Evolutionary conservation across 192 early-diverging fungal species (phyloP).

Genomic region (Physocladia obscura): DNA sequence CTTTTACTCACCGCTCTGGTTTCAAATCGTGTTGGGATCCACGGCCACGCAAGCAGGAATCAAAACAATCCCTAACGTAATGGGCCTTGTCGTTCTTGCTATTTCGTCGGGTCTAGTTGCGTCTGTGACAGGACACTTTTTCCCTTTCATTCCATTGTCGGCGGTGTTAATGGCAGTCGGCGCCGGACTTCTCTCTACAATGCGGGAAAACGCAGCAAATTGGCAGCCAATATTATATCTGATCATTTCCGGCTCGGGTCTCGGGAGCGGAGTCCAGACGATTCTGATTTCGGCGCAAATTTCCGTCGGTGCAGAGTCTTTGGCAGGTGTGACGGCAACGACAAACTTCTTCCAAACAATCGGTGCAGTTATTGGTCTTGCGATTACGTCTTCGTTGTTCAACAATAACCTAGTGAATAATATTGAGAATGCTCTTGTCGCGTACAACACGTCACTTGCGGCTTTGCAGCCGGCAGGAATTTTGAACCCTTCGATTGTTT

Average conservation of each 20-base stretch:
- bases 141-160: slow-evolving; percentile 58
- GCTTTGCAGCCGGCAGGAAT: background rate
- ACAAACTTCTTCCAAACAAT: slow-evolving; percentile 50
- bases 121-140: slow-evolving; percentile 54
- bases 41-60: slow-evolving; percentile 70
- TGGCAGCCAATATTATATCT: slow-evolving; percentile 58
- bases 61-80: slow-evolving; percentile 66
- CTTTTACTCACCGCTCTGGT: slow-evolving; percentile 52
- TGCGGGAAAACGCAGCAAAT: slow-evolving; percentile 36
- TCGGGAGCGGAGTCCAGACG: slow-evolving; percentile 70
- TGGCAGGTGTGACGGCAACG: slow-evolving; percentile 63
- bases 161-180: slow-evolving; percentile 33
- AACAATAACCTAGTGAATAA: slow-evolving; percentile 48
- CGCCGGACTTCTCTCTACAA: slow-evolving; percentile 10
- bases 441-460: background rate
- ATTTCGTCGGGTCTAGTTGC: slow-evolving; percentile 63
- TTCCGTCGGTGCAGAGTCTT: slow-evolving; percentile 55
- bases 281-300: slow-evolving; percentile 69
- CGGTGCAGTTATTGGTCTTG: slow-evolving; percentile 59
- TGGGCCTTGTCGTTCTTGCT: slow-evolving; percentile 54
- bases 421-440: background rate
- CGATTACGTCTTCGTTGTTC: slow-evolving; percentile 58
- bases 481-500: background rate
- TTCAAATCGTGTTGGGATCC: slow-evolving; percentile 73
- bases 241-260: slow-evolving; percentile 66